phyloP scores from a whole-genome alignment of 805 yeast species.

The Saturnispora gosingensis region DNA sequence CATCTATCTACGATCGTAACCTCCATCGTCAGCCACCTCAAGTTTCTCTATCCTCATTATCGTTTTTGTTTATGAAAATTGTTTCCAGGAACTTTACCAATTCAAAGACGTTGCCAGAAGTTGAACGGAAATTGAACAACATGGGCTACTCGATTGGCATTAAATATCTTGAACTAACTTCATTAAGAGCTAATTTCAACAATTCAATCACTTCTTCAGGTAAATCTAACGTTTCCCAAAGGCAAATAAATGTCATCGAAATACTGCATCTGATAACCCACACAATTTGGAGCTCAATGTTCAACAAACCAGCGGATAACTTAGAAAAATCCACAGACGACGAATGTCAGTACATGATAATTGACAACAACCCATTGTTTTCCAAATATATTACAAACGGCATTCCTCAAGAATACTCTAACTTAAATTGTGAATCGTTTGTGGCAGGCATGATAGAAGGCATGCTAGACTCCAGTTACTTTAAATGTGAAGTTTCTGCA shows the following conservation, averaged over 20 bases:
- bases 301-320: conserved; percentile 60
- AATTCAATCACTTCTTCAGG: conserved; percentile 35
- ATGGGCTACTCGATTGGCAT: conserved; percentile 75
- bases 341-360: conserved; percentile 67
- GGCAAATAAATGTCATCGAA: conserved; percentile 63
- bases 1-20: conserved; percentile 28
- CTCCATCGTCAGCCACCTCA: conserved; percentile 57
- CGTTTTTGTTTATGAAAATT: conserved; percentile 62
- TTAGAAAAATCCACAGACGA: conserved; percentile 40
- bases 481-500: conserved; percentile 73
- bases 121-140: conserved; percentile 50
- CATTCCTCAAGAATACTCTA: conserved; percentile 63
- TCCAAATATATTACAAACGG: conserved; percentile 58
- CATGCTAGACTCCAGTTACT: conserved; percentile 61
- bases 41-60: conserved; percentile 55
- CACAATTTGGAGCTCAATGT: conserved; percentile 61
- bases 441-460: conserved; percentile 84
- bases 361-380: conserved; percentile 63
- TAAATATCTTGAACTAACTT: conserved; percentile 57
- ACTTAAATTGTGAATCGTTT: conserved; percentile 72
- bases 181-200: conserved; percentile 52
- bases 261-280: conserved; percentile 69
- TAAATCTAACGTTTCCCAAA: conserved; percentile 54
- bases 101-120: conserved; percentile 59
- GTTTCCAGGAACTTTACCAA: conserved; percentile 55